These are phyloP conservation scores for Theobroma grandiflorum DNA, from an alignment of 441 rosid species.

Conservation along the genomic window DNA sequence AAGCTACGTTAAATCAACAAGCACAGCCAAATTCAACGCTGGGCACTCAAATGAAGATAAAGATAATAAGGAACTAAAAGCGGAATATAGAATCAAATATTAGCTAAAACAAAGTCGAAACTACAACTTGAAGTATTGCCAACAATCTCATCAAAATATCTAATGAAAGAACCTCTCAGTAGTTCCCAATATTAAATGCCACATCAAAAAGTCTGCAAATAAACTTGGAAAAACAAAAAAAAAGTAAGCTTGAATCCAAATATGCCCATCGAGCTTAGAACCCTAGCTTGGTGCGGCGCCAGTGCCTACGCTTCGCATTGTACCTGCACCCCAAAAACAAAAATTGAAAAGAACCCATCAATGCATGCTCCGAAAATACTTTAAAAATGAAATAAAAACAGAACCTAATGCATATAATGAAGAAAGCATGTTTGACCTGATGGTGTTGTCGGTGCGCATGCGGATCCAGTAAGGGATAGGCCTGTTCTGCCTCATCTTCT, in stretches of 20 bases:
- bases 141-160: constrained; percentile 9
- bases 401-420: neutral
- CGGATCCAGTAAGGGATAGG: constrained; percentile 96
- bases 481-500: constrained; percentile 97
- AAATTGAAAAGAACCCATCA: neutral
- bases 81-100: neutral
- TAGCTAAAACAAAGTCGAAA: neutral
- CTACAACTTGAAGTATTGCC: neutral
- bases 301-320: constrained; percentile 97
- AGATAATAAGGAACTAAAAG: neutral
- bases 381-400: neutral
- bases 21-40: neutral
- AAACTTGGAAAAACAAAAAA: neutral
- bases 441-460: constrained; percentile 85
- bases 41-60: neutral
- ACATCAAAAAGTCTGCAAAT: constrained; percentile 11
- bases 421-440: constrained; percentile 48
- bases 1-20: neutral
- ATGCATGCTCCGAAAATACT: neutral
- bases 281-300: constrained; percentile 98
- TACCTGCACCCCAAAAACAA: constrained; percentile 53
- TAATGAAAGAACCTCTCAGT: neutral
- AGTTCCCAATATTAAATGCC: constrained; percentile 6
- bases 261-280: constrained; percentile 52
- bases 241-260: neutral